These are phyloP conservation scores for Cladorrhinum samala DNA, from an alignment of 495 filamentous ascomycete genomes.

Conservation along the genomic window DNA sequence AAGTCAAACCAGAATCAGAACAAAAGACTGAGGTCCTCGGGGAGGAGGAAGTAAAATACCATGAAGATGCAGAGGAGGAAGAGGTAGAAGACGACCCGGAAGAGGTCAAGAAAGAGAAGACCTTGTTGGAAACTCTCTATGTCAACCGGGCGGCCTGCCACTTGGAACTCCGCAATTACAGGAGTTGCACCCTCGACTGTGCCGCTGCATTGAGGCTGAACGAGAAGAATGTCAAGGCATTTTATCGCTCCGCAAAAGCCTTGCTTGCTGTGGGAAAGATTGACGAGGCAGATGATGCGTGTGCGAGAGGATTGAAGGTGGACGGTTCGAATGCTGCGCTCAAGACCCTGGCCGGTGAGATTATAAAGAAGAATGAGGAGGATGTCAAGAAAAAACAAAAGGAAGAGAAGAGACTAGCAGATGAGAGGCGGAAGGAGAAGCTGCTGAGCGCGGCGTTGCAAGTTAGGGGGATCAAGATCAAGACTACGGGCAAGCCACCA, in stretches of 20 bases:
- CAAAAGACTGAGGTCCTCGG: slow-evolving; percentile 6
- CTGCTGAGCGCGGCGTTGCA: slow-evolving; percentile 65
- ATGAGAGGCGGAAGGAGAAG: slow-evolving; percentile 44
- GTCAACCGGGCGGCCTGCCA: slow-evolving; percentile 86
- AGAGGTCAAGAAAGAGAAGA: slow-evolving; percentile 51
- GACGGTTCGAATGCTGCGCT: slow-evolving; percentile 57
- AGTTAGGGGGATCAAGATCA: slow-evolving; percentile 61
- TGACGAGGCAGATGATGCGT: slow-evolving; percentile 69
- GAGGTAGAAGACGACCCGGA: slow-evolving; percentile 37
- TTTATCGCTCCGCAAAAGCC: slow-evolving; percentile 74
- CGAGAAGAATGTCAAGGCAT: slow-evolving; percentile 74
- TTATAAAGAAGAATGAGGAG: slow-evolving; percentile 40
- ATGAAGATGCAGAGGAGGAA: not conserved
- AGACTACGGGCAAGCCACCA: slow-evolving; percentile 63
- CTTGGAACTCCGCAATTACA: slow-evolving; percentile 66
- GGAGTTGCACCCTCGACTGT: slow-evolving; percentile 75
- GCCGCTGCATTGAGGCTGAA: slow-evolving; percentile 73
- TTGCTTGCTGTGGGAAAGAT: slow-evolving; percentile 68
- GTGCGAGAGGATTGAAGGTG: slow-evolving; percentile 60
- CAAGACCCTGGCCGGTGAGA: slow-evolving; percentile 45
- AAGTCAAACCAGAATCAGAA: slow-evolving; percentile 17
- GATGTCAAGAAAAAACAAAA: slow-evolving; percentile 30
- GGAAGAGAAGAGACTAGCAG: slow-evolving; percentile 46
- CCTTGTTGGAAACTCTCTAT: slow-evolving; percentile 66
- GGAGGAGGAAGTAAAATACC: slow-evolving; percentile 20